Percentiles rank a stretch among this genome's conserved stretches.
These are phyloP conservation scores for Gyromitra esculenta DNA, from an alignment of 2,329 filamentous ascomycete genomes.

Conservation along the genomic window DNA sequence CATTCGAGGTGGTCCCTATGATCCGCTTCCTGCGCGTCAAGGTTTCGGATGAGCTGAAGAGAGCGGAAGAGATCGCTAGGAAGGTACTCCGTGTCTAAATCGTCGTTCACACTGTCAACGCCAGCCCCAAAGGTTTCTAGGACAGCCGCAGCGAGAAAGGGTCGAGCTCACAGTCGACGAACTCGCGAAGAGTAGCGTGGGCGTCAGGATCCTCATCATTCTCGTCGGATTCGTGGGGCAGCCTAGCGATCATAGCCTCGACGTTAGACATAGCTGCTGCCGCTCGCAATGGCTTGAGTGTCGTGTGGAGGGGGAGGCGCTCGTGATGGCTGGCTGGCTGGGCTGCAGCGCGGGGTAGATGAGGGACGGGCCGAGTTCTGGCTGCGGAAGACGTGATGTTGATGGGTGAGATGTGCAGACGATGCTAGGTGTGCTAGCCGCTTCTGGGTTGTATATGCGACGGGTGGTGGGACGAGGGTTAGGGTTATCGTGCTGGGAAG, in stretches of 20 bases:
- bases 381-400: slow-evolving; percentile 48
- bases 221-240: slow-evolving; percentile 39
- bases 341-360: slow-evolving; percentile 50
- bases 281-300: not conserved
- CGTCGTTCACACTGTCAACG: slow-evolving; percentile 16
- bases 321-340: slow-evolving; percentile 21
- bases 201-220: slow-evolving; percentile 68
- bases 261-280: slow-evolving; percentile 24
- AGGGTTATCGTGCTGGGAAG: slow-evolving; percentile 13
- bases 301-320: not conserved
- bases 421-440: slow-evolving; percentile 30
- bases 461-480: slow-evolving; percentile 25
- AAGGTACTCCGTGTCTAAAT: slow-evolving; percentile 70
- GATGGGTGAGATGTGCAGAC: slow-evolving; percentile 37
- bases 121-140: not conserved
- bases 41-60: slow-evolving; percentile 72
- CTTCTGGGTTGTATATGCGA: slow-evolving; percentile 10
- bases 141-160: not conserved
- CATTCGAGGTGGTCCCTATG: slow-evolving; percentile 68
- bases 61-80: slow-evolving; percentile 74
- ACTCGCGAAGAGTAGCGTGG: slow-evolving; percentile 75
- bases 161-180: slow-evolving; percentile 68
- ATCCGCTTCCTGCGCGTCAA: slow-evolving; percentile 69
- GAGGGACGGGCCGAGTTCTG: slow-evolving; percentile 42
- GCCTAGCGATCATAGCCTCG: slow-evolving; percentile 26